Evolutionary conservation across 305 asterid species (phyloP), one percentile per base, ranked within the genome.

Genomic region (Nicotiana rustica): DNA sequence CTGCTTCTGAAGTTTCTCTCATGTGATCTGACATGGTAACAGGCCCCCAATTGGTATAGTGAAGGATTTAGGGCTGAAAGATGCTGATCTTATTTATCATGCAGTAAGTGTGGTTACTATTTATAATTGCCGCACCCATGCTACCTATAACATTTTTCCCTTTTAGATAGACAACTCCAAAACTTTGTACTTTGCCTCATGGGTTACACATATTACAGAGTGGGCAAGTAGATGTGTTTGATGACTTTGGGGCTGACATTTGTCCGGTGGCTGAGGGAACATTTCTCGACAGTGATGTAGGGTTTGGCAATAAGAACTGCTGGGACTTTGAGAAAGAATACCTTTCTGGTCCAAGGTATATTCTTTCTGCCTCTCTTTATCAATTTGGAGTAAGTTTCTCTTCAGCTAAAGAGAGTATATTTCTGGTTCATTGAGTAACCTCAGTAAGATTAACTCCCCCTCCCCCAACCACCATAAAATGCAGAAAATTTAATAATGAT

Each of bases 331-430:
- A 85, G 68, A 86, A 85, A 81, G 88, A 86, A 79, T 86, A 80
- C 15, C 64, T 73, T 84, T 77, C 84, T 66, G 87, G 85, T 78
- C 85, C 85, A 81, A 91, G 98, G 97, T 94, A 90, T 81, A 52
- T 60, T 56, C 19, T 67, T 41, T 52, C 15, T 8, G 17, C 62
- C 29, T 67, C 36, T 76, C 59, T 78, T 8, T 73, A 38, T 52
- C 57, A 75, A 52, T 14, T 75, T 52, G 79, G 78, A 71, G 13
- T 25, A 25, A 52, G 44, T 73, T 52, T 29, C 65, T 52, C 29
- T 75, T 55, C 62, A 73, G 64, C 79, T 49, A 49, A 33, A 21
- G 47, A 47, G 61, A 71, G 38, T 44, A 6, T 47, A 71, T 33
- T 57, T 71, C 78, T 47, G 41, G 21, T 71, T 21, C 62, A 25